These are phyloP conservation scores for Huntiella savannae DNA, from an alignment of 2,329 filamentous ascomycete genomes.

Conservation along the genomic window DNA sequence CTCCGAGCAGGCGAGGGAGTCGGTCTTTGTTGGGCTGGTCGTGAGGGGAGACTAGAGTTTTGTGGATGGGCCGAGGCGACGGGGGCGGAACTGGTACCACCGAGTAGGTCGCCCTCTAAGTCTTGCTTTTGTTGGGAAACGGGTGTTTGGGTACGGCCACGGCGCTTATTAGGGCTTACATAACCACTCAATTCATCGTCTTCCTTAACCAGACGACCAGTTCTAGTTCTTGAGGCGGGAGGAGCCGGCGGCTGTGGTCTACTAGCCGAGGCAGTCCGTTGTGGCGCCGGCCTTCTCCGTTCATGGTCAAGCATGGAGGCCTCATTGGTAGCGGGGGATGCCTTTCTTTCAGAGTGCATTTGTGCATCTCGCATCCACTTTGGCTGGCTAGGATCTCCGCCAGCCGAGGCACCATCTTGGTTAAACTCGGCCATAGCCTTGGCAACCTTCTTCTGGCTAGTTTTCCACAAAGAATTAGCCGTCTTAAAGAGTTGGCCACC, in stretches of 20 bases:
- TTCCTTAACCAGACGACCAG: constrained; percentile 56
- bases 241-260: not conserved
- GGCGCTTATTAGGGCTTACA: constrained; percentile 68
- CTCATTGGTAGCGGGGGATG: constrained; percentile 38
- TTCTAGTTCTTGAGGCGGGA: constrained; percentile 24
- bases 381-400: constrained; percentile 54
- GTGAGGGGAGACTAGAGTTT: constrained; percentile 13
- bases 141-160: constrained; percentile 39
- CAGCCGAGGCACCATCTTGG: constrained; percentile 28
- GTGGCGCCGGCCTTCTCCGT: constrained; percentile 25
- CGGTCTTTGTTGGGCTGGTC: constrained; percentile 19
- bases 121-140: constrained; percentile 20
- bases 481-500: constrained; percentile 78
- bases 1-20: constrained; percentile 20
- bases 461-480: constrained; percentile 89
- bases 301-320: constrained; percentile 62
- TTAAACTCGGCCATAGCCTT: constrained; percentile 80
- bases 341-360: constrained; percentile 20
- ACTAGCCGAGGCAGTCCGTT: constrained; percentile 1
- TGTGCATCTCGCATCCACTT: constrained; percentile 83
- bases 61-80: constrained; percentile 19
- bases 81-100: constrained; percentile 16
- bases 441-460: constrained; percentile 77
- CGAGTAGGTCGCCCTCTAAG: constrained; percentile 47
- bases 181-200: constrained; percentile 71